These are phyloP conservation scores for Crithidia brevicula DNA, from an alignment of 208 protist genomes.

Conservation along the genomic window DNA sequence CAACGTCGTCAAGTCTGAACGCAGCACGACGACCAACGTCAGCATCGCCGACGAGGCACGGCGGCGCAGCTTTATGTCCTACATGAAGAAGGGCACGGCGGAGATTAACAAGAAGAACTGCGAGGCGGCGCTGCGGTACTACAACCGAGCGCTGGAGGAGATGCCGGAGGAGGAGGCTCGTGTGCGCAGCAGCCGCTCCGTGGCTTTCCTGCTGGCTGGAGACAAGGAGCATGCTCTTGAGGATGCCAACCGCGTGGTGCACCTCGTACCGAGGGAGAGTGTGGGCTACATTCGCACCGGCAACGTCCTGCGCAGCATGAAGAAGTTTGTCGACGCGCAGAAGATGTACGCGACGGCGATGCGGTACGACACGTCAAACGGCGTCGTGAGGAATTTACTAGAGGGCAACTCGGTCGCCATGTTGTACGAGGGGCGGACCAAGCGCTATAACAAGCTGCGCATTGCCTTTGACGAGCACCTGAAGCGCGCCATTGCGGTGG, in stretches of 20 bases:
- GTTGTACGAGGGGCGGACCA: constrained; percentile 54
- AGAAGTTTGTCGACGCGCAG: constrained; percentile 69
- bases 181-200: constrained; percentile 73
- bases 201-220: constrained; percentile 55
- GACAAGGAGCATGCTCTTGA: constrained; percentile 51
- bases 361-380: constrained; percentile 43
- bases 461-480: constrained; percentile 42
- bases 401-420: constrained; percentile 67
- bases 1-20: background rate
- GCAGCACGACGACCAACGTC: constrained; percentile 2
- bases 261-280: constrained; percentile 49
- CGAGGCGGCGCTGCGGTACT: constrained; percentile 63
- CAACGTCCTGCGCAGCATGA: constrained; percentile 76
- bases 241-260: constrained; percentile 72
- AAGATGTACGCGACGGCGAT: constrained; percentile 68
- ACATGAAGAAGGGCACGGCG: constrained; percentile 68
- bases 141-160: constrained; percentile 67
- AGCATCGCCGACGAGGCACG: constrained; percentile 17
- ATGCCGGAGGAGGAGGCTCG: constrained; percentile 64
- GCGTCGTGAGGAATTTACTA: constrained; percentile 51
- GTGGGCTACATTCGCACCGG: constrained; percentile 80
- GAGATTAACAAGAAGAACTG: constrained; percentile 62
- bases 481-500: constrained; percentile 36
- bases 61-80: constrained; percentile 43
- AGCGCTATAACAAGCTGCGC: constrained; percentile 42